Base-by-base conservation (phyloP, 1,284 basidiomycete genomes). In the Ganoderma resinaceum region DNA sequence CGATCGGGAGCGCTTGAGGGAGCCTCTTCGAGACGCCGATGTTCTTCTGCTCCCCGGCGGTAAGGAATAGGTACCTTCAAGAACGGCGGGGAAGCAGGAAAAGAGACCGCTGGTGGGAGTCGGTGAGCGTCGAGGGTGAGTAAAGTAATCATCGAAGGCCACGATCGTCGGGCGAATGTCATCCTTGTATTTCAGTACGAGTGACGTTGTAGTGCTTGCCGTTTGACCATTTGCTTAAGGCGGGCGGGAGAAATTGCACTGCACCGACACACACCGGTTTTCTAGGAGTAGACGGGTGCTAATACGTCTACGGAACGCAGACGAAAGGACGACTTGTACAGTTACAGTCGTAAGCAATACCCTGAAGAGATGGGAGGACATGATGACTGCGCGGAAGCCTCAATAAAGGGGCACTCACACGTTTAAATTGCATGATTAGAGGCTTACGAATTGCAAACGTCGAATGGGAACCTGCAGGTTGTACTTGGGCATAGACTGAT, bases 141-240 rank as follows among this genome's bases (percentile, higher is more conserved):
- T 11, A 31, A 29, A 38, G 61, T 62, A 64, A 58, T 58, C 38
- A 16, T 59, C n/a, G 33, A 66, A 63, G 58, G 12, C 70, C 70
- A 69, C 70, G 70, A 72, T 64, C 43, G 66, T 72, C 70, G 70
- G 70, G 66, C 31, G 37, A 31, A 29, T 38, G 35, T 40, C 42
- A 64, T 63, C 66, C 62, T 33, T 64, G 40, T 18, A 14, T 16
- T 43, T 9, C 14, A 59, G 31, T 53, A 62, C 66, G 66, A 49
- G 55, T 38, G 23, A 38, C 52, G 38, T 49, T 23, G 7, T 63
- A 52, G 9, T 31, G 33, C 53, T 33, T n/a, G 49, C 55, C 46
- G 40, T 23, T n/a, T 23, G 43, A n/a, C n/a, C n/a, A 40, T 33
- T n/a, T 46, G 18, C 43, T 49, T n/a, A 37, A 42, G 63, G 23